phyloP scores from a whole-genome alignment of 163 green algal species.

The Chlorella variabilis region DNA sequence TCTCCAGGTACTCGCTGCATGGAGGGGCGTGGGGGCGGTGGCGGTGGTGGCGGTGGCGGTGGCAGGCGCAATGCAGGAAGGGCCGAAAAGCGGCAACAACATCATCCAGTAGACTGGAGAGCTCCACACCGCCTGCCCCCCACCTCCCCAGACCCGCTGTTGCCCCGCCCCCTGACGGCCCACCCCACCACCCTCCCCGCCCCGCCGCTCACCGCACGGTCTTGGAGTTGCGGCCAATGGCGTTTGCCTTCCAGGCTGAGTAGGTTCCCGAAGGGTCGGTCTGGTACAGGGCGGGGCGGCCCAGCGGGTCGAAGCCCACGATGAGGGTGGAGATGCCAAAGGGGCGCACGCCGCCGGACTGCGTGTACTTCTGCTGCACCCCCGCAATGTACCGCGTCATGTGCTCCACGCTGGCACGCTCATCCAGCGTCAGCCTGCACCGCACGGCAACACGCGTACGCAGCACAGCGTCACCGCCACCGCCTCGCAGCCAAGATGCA shows the following conservation, averaged over 20 bases:
- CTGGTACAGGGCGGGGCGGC: constrained; percentile 88
- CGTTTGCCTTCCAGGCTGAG: constrained; percentile 97
- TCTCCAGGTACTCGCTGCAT: constrained; percentile 97
- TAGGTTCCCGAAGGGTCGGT: constrained; percentile 97
- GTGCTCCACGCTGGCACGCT: constrained; percentile 93
- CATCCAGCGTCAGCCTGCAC: constrained; percentile 92
- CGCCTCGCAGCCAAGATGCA: background rate
- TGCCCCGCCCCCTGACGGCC: too few species aligned
- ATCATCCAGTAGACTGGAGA: too few species aligned
- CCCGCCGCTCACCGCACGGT: constrained; percentile 64
- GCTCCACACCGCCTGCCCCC: too few species aligned
- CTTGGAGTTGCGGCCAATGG: constrained; percentile 98
- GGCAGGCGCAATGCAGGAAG: background rate
- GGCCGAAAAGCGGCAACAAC: too few species aligned
- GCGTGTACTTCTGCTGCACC: constrained; percentile 98
- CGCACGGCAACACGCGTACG: background rate
- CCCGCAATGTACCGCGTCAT: constrained; percentile 94
- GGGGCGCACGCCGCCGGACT: constrained; percentile 95
- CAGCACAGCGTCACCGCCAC: background rate
- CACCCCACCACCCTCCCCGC: too few species aligned
- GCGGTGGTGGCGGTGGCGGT: background rate
- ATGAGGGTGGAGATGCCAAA: constrained; percentile 99
- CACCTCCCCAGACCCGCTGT: too few species aligned
- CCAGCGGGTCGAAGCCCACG: constrained; percentile 86
- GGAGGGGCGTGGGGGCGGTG: background rate